Evolutionary conservation across 2,329 filamentous ascomycete species (phyloP).

Genomic region (Penicillium nordicum): DNA sequence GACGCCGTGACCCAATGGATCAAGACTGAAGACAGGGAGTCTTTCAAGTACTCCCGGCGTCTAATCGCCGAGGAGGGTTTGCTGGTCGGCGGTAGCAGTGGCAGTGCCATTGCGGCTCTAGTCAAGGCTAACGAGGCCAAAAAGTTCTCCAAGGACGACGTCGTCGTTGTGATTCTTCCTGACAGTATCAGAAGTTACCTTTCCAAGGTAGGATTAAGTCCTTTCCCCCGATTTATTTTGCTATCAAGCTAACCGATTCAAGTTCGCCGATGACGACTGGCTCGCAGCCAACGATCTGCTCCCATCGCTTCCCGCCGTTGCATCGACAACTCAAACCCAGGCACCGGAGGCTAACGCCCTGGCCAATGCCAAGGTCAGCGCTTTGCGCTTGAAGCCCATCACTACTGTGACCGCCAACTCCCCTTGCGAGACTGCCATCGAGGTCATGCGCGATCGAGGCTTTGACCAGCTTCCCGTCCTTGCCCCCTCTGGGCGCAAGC

Average conservation of each 20-base stretch:
- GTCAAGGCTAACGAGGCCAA: slow-evolving; percentile 73
- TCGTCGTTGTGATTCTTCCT: slow-evolving; percentile 85
- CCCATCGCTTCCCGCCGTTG: slow-evolving; percentile 53
- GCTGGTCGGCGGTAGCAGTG: slow-evolving; percentile 88
- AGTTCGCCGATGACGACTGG: slow-evolving; percentile 98
- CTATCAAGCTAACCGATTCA: slow-evolving; percentile 11
- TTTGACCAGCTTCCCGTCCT: slow-evolving; percentile 97
- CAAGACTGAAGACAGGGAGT: slow-evolving; percentile 91
- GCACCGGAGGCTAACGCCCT: slow-evolving; percentile 62
- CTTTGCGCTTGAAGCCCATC: slow-evolving; percentile 87
- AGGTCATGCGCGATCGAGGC: slow-evolving; percentile 96
- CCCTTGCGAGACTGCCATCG: slow-evolving; percentile 80
- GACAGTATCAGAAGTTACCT: slow-evolving; percentile 97
- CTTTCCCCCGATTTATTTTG: background rate
- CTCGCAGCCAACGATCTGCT: slow-evolving; percentile 93
- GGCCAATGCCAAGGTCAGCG: slow-evolving; percentile 71
- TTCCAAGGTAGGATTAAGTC: slow-evolving; percentile 61
- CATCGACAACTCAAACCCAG: slow-evolving; percentile 30
- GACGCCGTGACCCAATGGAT: slow-evolving; percentile 87
- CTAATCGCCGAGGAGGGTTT: slow-evolving; percentile 93
- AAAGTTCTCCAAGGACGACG: slow-evolving; percentile 74
- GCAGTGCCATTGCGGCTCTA: slow-evolving; percentile 82
- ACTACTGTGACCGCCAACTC: slow-evolving; percentile 73
- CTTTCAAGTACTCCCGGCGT: slow-evolving; percentile 83
- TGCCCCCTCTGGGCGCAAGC: slow-evolving; percentile 62